Base-by-base conservation (phyloP, 2,329 filamentous ascomycete species). In the Sporothrix sp. region DNA sequence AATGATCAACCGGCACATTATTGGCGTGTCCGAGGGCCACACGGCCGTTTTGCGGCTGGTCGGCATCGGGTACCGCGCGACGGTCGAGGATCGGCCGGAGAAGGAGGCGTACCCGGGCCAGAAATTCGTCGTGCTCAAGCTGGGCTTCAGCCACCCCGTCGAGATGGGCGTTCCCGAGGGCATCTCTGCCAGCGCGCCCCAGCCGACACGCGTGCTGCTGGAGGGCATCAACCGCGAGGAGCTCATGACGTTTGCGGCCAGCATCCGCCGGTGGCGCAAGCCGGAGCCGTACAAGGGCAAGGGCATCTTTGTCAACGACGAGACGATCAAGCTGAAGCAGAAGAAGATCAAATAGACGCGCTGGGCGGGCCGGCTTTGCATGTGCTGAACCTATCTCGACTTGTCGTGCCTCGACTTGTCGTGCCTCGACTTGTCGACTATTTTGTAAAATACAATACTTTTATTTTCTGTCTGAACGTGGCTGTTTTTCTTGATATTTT, bases 211-310 rank as follows among this genome's bases (percentile, higher is more conserved):
- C 53, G 87, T 98, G 58, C 70, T 98, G 60, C 71, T 98, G 35
- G 89, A 98, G 71, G 89, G 93, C 8, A 76, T 84, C 48, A 81
- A 97, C 65, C 89, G 88, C 65, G 84, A 94, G 68, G 77, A 83
- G 44, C 81, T 98, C 56, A 93, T 89, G 76, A 82, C 85, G 52
- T 96, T 97, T 67, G 93, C 93, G 16, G 93, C 93, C 1, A 74
- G 83, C 60, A 94, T 98, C 59, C 77, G 88, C 60, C 78, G 74
- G 68, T 97, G 91, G 91, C 83, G 93, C 64, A 79, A 78, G 57
- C 93, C 93, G 27, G 93, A 98, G 71, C 93, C 93, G 58, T 98
- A 98, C 71, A 98, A 98, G 80, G 93, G 93, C 59, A 97, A 98
- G 81, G 93, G 93, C 61, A 95, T 98, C 60, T 98, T 97, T 66